Evolutionary conservation across 2,329 filamentous ascomycete species (phyloP), one percentile per base, ranked within the genome.

Genomic region (Daldinia sp.): DNA sequence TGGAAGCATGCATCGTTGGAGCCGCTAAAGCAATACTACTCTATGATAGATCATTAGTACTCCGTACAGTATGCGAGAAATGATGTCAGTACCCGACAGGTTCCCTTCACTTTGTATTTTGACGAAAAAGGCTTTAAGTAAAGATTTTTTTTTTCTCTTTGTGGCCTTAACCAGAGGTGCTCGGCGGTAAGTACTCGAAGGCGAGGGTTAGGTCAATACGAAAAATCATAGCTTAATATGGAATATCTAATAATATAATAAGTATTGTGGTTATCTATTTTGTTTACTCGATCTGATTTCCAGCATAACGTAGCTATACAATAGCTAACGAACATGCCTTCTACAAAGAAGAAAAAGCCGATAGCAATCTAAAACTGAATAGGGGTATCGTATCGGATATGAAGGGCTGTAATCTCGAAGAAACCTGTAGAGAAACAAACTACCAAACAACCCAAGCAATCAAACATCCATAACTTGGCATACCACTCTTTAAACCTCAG

Each of bases 401-500:
- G 61, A 65, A 60, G 15, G 51, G 48, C 23, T 65, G 59, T 65
- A 69, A 67, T 67, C 48, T 65, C 58, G 56, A 53, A 64, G 54
- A 53, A 66, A 51, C 57, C 54, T 56, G 68, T 46, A 60, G 59
- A 61, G 46, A 23, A 23, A 23, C 20, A 61, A 58, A 42, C 55
- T 41, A 57, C 53, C 63, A 67, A 66, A 69, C 67, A 63, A 60
- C 54, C 63, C 42, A 61, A 62, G 20, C 44, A 60, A 62, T 20
- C 39, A 46, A 46, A 39, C 18, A 18, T 53, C 4, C 15, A 42
- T 41, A 61, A 42, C 28, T 35, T 26, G 28, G 28, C 53, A 63
- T 51, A 55, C 37, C 37, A 39, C 46, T 4, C 26, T 58, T 71
- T 58, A 82, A 41, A 76, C 82, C 77, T 94, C 92, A 53, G 89